Conservation (phyloP, 148 eudicot species). For the Chenopodium berlandieri region DNA sequence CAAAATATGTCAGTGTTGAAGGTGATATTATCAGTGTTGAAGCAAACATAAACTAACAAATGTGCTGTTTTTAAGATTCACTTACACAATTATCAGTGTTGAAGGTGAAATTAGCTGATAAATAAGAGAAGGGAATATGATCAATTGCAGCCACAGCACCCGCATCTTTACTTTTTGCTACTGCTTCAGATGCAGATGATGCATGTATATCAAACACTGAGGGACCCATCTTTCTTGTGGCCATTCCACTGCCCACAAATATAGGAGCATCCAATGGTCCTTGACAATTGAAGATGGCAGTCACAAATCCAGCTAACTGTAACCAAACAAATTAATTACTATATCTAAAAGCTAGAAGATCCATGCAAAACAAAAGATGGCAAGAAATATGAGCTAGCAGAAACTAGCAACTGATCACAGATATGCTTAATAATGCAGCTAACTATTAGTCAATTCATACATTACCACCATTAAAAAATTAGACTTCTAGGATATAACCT, state of each 20-base stretch:
- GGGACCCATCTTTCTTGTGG: conserved; percentile 72
- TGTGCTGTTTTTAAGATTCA: conserved; percentile 11
- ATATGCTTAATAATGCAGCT: conserved; percentile 8
- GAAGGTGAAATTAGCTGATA: conserved; percentile 96
- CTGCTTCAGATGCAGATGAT: conserved; percentile 79
- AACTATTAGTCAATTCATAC: conserved; percentile 1
- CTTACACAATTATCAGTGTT: conserved; percentile 97
- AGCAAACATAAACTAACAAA: no score
- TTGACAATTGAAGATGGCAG: conserved; percentile 96
- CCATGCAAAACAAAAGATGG: conserved; percentile 6
- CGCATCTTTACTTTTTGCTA: conserved; percentile 83
- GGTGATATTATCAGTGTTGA: no score
- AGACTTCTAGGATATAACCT: neutral
- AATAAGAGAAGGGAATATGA: conserved; percentile 76
- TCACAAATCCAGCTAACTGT: conserved; percentile 90
- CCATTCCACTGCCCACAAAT: conserved; percentile 98
- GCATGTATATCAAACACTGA: conserved; percentile 49
- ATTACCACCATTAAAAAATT: neutral
- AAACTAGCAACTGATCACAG: neutral
- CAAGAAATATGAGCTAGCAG: neutral
- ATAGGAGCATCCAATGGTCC: conserved; percentile 95
- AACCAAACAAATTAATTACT: conserved; percentile 18
- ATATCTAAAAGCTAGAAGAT: conserved; percentile 4
- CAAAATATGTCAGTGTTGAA: conserved; percentile 2
- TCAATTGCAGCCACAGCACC: conserved; percentile 98